Conservation (phyloP, 1,284 basidiomycete species). For the Pseudozyma sp. region DNA sequence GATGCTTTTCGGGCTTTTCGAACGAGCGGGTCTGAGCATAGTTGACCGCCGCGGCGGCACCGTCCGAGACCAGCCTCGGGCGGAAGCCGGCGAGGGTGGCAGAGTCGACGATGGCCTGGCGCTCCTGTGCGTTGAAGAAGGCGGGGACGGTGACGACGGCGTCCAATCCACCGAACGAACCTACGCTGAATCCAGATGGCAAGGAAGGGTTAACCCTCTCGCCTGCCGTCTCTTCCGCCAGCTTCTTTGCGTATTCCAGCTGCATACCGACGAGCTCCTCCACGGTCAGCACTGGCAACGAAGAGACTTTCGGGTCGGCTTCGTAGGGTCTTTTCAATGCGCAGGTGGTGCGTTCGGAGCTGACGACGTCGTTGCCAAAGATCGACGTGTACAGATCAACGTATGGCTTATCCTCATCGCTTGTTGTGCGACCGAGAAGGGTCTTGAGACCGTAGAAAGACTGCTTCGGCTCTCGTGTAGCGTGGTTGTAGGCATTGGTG, state of each 20-base stretch:
- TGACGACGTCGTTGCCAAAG: slow-evolving; percentile 55
- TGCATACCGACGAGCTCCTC: slow-evolving; percentile 97
- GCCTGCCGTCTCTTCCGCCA: slow-evolving; percentile 81
- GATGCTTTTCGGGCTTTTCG: slow-evolving; percentile 77
- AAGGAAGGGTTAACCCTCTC: slow-evolving; percentile 59
- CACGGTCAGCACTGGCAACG: slow-evolving; percentile 70
- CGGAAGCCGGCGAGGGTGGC: slow-evolving; percentile 88
- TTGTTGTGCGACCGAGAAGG: slow-evolving; percentile 75
- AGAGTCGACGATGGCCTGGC: slow-evolving; percentile 82
- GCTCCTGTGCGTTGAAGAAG: slow-evolving; percentile 76
- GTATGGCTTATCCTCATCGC: slow-evolving; percentile 36
- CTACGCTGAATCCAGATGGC: slow-evolving; percentile 53
- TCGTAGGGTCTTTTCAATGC: slow-evolving; percentile 48
- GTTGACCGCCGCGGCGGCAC: slow-evolving; percentile 73
- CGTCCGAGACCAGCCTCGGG: slow-evolving; percentile 89
- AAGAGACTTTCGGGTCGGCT: slow-evolving; percentile 37
- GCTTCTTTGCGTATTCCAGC: slow-evolving; percentile 85
- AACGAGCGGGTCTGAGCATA: slow-evolving; percentile 96
- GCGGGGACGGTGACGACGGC: slow-evolving; percentile 67
- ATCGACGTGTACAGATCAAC: slow-evolving; percentile 43
- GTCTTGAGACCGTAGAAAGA: slow-evolving; percentile 88
- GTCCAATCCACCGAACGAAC: slow-evolving; percentile 63
- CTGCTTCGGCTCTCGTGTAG: slow-evolving; percentile 87
- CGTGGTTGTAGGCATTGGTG: slow-evolving; percentile 84
- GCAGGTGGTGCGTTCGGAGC: slow-evolving; percentile 52